Base-by-base conservation (phyloP, 208 protist genomes). In the Acanthamoeba castellanii region DNA sequence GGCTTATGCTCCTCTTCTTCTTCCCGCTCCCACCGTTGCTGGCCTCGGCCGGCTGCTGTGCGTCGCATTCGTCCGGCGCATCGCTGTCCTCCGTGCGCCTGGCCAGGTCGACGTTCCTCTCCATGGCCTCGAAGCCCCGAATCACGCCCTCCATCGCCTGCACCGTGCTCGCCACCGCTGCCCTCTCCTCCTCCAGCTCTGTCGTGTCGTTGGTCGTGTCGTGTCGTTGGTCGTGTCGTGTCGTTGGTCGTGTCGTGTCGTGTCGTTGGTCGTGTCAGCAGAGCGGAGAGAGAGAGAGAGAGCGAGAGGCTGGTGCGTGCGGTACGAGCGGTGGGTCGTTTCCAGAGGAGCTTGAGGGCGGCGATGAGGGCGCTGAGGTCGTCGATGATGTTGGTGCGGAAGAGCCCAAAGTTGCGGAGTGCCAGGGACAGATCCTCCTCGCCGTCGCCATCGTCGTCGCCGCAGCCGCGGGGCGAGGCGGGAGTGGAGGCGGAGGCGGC, bases 301-400 rank as follows among this genome's bases (percentile, higher is more conserved):
- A n/a, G 42, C 8, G 20, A 27, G 34, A 78, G 20, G 70, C 9
- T 4, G 70, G 42, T 4, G 70, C 6, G 70, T 42, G 70, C 14
- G 8, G n/a, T 78, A 45, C 70, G 13, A n/a, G 32, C 14, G 34
- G 70, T 42, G 70, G 34, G 30, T 30, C 34, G 11, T 18, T 78
- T 78, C 70, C 70, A 78, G 70, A 78, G 70, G 13, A 27, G n/a
- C n/a, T 42, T 30, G 70, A 78, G 70, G 34, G 70, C n/a, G 70
- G 25, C 11, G 34, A 78, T 4, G n/a, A 78, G 32, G 70, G 70
- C 70, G 34, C 7, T 3, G 32, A 78, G 70, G 18, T 78, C 70
- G 34, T 45, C 13, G n/a, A 78, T 7, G 9, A 78, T 30, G 70
- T 78, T 78, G 70, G 70, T 42, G 34, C 70, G 70, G 70, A 78